Percentiles rank a stretch among this genome's conserved stretches.
These are phyloP conservation scores for Aegle marmelos DNA, from an alignment of 345 rosid genomes.

Conservation along the genomic window DNA sequence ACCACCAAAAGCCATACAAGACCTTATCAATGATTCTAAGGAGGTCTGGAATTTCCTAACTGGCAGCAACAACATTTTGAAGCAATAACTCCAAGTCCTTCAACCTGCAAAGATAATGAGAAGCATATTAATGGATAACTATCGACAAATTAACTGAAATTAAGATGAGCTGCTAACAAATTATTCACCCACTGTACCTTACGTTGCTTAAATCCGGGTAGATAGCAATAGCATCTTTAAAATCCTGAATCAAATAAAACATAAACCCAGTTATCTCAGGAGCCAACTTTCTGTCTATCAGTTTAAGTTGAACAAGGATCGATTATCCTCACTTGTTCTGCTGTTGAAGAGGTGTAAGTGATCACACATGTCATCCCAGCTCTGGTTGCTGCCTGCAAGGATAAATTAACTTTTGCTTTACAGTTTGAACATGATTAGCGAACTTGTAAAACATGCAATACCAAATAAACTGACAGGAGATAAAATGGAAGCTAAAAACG, in stretches of 20 bases:
- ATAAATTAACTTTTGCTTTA: constrained; percentile 8
- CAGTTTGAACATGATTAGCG: neutral
- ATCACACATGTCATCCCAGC: constrained; percentile 94
- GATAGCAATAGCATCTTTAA: constrained; percentile 64
- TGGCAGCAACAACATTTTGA: constrained; percentile 40
- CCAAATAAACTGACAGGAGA: neutral
- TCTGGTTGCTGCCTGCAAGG: constrained; percentile 67
- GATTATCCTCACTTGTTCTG: constrained; percentile 60
- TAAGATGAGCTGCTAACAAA: neutral
- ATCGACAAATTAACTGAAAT: neutral
- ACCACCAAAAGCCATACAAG: neutral
- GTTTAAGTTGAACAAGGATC: neutral
- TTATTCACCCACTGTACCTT: constrained; percentile 34
- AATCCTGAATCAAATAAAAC: constrained; percentile 50
- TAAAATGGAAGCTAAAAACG: neutral
- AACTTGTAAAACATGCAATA: neutral
- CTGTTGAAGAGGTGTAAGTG: constrained; percentile 83
- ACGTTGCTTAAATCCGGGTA: constrained; percentile 81
- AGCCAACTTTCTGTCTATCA: neutral
- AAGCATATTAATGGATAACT: neutral
- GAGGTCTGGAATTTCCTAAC: constrained; percentile 16
- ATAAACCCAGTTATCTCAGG: constrained; percentile 1
- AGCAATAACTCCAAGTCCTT: constrained; percentile 58
- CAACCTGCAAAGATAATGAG: constrained; percentile 36
- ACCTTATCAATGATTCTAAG: constrained; percentile 3